phyloP scores from a whole-genome alignment of 345 rosid genomes.

The Rhizophora mangle region DNA sequence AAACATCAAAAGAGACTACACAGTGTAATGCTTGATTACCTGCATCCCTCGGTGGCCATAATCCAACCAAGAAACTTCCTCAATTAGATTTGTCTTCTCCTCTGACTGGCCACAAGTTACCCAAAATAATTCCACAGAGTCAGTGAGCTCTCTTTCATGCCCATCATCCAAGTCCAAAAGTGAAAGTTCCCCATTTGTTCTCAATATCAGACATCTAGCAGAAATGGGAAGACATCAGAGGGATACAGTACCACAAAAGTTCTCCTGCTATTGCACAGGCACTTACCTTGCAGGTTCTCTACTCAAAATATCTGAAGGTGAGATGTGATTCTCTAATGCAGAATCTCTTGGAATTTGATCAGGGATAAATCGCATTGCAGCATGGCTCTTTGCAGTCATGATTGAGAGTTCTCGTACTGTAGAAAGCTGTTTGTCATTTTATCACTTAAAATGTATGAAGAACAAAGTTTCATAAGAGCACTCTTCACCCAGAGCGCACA shows the following conservation, averaged over 20 bases:
- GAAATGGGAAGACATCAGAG: slow-evolving; percentile 28
- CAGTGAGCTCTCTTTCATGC: slow-evolving; percentile 89
- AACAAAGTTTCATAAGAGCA: slow-evolving; percentile 36
- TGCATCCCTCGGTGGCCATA: slow-evolving; percentile 99
- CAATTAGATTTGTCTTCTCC: slow-evolving; percentile 79
- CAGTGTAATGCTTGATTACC: slow-evolving; percentile 43
- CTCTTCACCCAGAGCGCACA: slow-evolving; percentile 20
- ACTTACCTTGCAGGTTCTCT: slow-evolving; percentile 84
- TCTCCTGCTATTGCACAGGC: slow-evolving; percentile 12
- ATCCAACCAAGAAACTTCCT: slow-evolving; percentile 98
- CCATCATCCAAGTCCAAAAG: slow-evolving; percentile 98
- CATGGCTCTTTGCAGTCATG: slow-evolving; percentile 99
- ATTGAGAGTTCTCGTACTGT: slow-evolving; percentile 99
- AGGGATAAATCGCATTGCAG: slow-evolving; percentile 98
- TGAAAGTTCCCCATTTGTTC: slow-evolving; percentile 92
- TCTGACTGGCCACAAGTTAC: slow-evolving; percentile 95
- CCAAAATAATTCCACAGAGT: slow-evolving; percentile 96
- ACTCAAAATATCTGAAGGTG: slow-evolving; percentile 42
- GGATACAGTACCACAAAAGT: slow-evolving; percentile 16
- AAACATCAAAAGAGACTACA: slow-evolving; percentile 1
- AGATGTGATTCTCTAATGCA: slow-evolving; percentile 40
- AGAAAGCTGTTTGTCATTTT: slow-evolving; percentile 99
- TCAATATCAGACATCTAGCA: slow-evolving; percentile 82
- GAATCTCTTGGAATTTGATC: slow-evolving; percentile 65
- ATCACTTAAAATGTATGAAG: slow-evolving; percentile 85